Evolutionary conservation across 2,329 filamentous ascomycete species (phyloP).

Genomic region (Berkeleyomyces basicola): DNA sequence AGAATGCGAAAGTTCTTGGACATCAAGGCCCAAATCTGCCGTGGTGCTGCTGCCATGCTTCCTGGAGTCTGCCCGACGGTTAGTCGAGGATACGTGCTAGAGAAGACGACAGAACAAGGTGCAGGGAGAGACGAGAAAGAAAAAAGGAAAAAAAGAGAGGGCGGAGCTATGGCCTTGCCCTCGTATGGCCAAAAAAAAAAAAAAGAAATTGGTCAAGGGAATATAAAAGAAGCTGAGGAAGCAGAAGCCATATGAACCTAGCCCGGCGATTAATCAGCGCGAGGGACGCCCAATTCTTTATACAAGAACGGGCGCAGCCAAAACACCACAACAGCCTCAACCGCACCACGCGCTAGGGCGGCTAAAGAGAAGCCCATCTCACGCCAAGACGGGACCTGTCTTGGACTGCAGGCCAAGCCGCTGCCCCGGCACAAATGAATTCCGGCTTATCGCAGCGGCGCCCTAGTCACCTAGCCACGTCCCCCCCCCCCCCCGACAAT

Average conservation of each 20-base stretch:
- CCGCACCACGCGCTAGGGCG: background rate
- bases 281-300: background rate
- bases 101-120: background rate
- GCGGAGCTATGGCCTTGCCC: background rate
- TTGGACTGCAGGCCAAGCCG: background rate
- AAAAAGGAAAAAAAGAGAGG: background rate
- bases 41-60: background rate
- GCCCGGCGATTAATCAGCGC: background rate
- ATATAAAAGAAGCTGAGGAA: too few relatives aligned
- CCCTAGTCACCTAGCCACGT: background rate
- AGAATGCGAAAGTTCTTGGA: constrained; percentile 46
- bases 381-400: background rate
- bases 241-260: too few relatives aligned
- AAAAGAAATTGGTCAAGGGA: background rate
- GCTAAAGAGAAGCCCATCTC: background rate
- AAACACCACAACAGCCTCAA: too few relatives aligned
- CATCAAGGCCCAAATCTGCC: constrained; percentile 44
- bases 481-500: background rate
- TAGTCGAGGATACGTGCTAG: background rate
- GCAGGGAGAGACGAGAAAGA: background rate
- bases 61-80: constrained; percentile 13
- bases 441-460: background rate
- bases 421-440: background rate
- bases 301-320: background rate
- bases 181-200: background rate